A percentile compares a stretch with the other conserved stretches of the same genome.
Conservation (phyloP, 1,284 basidiomycete genomes). For the Ustilago xerochloae region DNA sequence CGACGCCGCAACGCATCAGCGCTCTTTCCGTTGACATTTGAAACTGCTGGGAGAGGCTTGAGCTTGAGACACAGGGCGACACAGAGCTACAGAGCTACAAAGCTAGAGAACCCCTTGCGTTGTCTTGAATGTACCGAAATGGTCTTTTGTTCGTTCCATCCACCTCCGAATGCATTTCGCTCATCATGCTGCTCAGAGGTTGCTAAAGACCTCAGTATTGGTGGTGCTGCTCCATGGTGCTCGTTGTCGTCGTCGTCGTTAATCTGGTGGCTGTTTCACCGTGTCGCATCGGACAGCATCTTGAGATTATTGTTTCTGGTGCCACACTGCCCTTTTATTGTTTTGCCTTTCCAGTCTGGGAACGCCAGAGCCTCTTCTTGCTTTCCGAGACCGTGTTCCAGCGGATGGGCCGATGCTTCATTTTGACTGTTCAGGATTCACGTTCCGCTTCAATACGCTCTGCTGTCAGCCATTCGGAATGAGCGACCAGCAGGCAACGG, state of each 20-base stretch:
- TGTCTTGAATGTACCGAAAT: neutral
- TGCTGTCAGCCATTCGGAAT: neutral
- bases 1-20: too few species aligned
- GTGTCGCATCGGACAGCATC: too few species aligned
- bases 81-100: too few species aligned
- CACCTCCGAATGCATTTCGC: neutral
- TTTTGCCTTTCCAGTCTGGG: neutral
- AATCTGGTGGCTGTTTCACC: too few species aligned
- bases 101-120: slow-evolving; percentile 3
- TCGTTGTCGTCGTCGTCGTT: too few species aligned
- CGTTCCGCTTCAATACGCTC: neutral
- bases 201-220: neutral
- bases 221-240: neutral
- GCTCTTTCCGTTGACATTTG: too few species aligned
- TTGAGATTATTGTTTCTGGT: too few species aligned
- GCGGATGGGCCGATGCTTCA: neutral
- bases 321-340: neutral
- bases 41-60: too few species aligned
- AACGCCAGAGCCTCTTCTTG: neutral
- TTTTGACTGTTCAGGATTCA: neutral
- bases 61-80: too few species aligned
- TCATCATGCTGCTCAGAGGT: too few species aligned
- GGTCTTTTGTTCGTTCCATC: slow-evolving; percentile 7
- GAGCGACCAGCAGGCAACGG: too few species aligned
- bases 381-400: neutral